Evolutionary conservation across 345 rosid genomes (phyloP), one percentile per base, ranked within the genome.

Genomic region (Tarenaya hassleriana): DNA sequence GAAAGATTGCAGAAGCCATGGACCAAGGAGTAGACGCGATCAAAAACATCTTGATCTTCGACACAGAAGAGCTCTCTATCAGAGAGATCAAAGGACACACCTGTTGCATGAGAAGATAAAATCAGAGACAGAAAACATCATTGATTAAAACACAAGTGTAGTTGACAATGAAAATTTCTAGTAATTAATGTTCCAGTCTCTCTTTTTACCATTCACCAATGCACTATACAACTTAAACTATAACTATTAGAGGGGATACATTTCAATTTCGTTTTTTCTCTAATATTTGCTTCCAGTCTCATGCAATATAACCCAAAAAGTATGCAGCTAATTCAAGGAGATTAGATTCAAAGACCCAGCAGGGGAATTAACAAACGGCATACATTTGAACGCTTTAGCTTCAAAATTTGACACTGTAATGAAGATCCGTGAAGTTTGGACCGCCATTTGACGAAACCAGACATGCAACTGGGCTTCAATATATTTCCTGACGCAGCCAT

Each of bases 41-140:
- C 95, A 49, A 92, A 83, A 53, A 88, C 64, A 17, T 76, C 82
- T 70, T 85, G 98, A 69, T 85, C 95, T 69, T 88, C 96, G 2
- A 92, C 66, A 51, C 96, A 92, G 66, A 81, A 81, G 49, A 92
- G 66, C 65, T 92, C 98, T 71, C 83, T 82, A 63, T 85, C 94
- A 7, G 97, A 92, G n/a, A 92, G 72, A 62, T 92, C 98, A 66
- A 85, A 92, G 7, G 90, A 80, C 37, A 85, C 76, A 52, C 86
- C 96, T 92, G 77, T 49, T 37, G 19, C 31, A 41, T 17, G 2
- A 41, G 32, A 37, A 18, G 41, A 21, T 34, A 24, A 34, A 42
- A 57, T 5, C 0, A 54, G 20, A 44, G 69, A 41, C 39, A 31
- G 21, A 60, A 40, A 5, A 43, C 3, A 41, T 32, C 44, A 33